Conservation (phyloP, 208 protist genomes). For the Angomonas ambiguus region DNA sequence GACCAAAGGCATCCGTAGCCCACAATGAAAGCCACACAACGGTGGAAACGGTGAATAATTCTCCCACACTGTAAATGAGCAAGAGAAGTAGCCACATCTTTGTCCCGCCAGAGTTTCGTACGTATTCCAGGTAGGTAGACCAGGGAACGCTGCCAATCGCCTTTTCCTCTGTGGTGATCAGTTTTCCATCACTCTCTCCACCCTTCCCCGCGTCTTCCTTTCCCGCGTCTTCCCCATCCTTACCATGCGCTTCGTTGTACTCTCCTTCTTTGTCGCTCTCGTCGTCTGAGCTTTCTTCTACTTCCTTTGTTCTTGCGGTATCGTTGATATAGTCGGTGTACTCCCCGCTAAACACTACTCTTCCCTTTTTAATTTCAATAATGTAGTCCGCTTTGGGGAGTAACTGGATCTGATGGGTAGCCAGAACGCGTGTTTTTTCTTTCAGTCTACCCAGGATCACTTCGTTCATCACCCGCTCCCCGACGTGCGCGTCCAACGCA, state of each 20-base stretch:
- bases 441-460: constrained; percentile 51
- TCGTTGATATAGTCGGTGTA: constrained; percentile 22
- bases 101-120: constrained; percentile 36
- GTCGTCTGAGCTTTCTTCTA: neutral
- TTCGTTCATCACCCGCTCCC: constrained; percentile 37
- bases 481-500: constrained; percentile 91
- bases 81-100: constrained; percentile 32
- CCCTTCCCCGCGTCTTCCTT: neutral
- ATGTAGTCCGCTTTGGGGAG: constrained; percentile 76
- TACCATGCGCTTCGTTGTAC: neutral
- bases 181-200: constrained; percentile 7
- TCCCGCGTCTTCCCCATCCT: neutral
- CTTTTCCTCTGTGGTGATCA: constrained; percentile 65
- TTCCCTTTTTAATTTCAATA: constrained; percentile 68
- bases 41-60: neutral
- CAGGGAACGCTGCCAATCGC: constrained; percentile 50
- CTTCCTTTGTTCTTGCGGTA: neutral
- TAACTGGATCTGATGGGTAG: constrained; percentile 94
- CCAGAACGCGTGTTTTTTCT: constrained; percentile 86
- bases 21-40: constrained; percentile 76
- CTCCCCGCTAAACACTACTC: constrained; percentile 40
- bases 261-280: constrained; percentile 12
- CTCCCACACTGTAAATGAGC: constrained; percentile 23
- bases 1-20: constrained; percentile 21
- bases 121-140: constrained; percentile 59